Evolutionary conservation across 257 asterid genomes (phyloP), one percentile per base, ranked within the genome.

Genomic region (Fraxinus anomala): DNA sequence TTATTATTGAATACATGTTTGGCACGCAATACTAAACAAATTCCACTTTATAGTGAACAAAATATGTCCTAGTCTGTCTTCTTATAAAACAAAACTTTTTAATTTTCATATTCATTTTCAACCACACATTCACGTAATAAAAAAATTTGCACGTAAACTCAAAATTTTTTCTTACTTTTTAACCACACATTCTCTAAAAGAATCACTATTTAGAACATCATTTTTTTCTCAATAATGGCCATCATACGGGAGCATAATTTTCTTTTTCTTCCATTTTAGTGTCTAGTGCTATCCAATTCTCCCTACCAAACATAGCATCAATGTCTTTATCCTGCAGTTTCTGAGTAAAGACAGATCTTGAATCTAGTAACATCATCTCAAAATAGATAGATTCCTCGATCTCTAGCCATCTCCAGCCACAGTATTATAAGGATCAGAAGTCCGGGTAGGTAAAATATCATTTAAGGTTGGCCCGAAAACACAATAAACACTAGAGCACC

Each of bases 381-480:
- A 30, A 76, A 72, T 63, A 33, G 3, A 51, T 3, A 83, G 70
- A 77, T 75, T 78, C 82, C 73, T 76, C 68, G 0, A 28, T 28
- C 31, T 28, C 31, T 28, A 28, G 31, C 31, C 31, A 26, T 51
- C 59, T 76, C 31, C 47, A 73, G 65, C 31, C 31, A 73, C 47
- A 72, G 63, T 73, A 44, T 36, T 73, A 37, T 59, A 69, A 65
- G 81, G 86, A 82, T 67, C 85, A 83, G 80, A 77, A 75, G 23
- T 59, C 78, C 42, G 63, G 0, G 21, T 66, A 28, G 3, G 14
- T 6, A 66, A 59, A 67, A 47, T 72, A 80, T 23, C 47, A 66
- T 36, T 26, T 23, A 74, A 70, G 70, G 73, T 80, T 63, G 82
- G 74, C 88, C 82, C 5, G 63, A 36, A 47, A 70, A 68, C 74